Evolutionary conservation across 345 rosid genomes (phyloP), one percentile per base, ranked within the genome.

Genomic region (Kandelia obovata): DNA sequence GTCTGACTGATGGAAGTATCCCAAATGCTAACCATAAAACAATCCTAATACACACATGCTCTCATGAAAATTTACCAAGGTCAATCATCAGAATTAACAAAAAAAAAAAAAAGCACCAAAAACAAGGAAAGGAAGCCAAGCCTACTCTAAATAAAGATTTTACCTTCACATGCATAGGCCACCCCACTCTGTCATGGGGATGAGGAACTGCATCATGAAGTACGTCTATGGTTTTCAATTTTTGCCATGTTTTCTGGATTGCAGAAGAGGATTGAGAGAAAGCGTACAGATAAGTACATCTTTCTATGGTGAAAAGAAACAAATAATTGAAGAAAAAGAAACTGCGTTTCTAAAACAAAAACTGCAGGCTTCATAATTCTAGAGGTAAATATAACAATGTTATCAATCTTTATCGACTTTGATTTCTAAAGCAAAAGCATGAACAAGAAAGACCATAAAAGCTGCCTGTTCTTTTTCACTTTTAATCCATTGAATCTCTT

Each of bases 181-280:
- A 83, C 60, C 96, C 95, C 19, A 82, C 66, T 74, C 96, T 84
- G 39, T 84, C 77, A 53, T 31, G 66, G 60, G 97, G 97, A 88
- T 82, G 73, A 73, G 98, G 96, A 71, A 94, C 79, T 49, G 98
- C 92, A 79, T 91, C 94, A 53, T 79, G 85, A 73, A 94, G 85
- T 70, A 91, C 78, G 43, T 75, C 77, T 52, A 64, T 73, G 65
- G 80, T 28, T 78, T 84, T 84, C 87, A 91, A 53, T 74, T 80
- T 89, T 74, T 83, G 87, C 98, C 97, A 94, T 61, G 97, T 88
- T 87, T 89, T 94, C 98, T 94, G 86, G 31, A 72, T 67, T 25
- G 65, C 55, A 47, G 59, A 35, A 58, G 28, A 67, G 26, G 19
- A 0, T 4, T 43, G 16, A 60, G 34, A 49, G 13, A 32, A 32